Base-by-base conservation (phyloP, 2,329 filamentous ascomycete species). In the Lachnellula hyalina region DNA sequence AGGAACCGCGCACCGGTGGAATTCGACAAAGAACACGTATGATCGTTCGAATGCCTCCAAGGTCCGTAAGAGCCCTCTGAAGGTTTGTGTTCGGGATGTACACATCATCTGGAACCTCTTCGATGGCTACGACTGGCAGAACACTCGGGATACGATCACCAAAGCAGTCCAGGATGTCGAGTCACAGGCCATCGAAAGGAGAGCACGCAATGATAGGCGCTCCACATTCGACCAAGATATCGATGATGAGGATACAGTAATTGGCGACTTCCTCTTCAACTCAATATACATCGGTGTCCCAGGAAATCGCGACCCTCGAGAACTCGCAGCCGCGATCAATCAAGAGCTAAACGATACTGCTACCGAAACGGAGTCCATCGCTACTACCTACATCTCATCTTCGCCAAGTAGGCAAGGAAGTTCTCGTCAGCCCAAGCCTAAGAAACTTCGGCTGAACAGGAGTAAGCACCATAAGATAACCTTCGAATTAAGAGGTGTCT, bases 51-150 rank as follows among this genome's bases (percentile, higher is more conserved):
- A 87, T 44, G 77, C 82, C 49, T 70, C 74, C 9, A 83, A 86
- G 58, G 75, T 85, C 8, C 77, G 78, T 40, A 78, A 77, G 51
- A 89, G 86, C 58, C 90, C 93, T 5, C 73, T 99, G 14, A 85
- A 84, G 60, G 77, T 96, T 2, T 84, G 84, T 5, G 80, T 97
- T 15, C 85, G 89, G 25, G 90, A 96, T 67, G 86, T 96, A 11
- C 90, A 97, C 68, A 76, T 96, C 50, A 96, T 97, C 56, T 99
- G 94, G 94, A 96, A 99, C 67, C 76, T 99, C 1, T 96, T 94
- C 70, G 94, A 99, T 74, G 94, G 94, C 1, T 99, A 96, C 68
- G 95, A 99, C 71, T 99, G 95, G 95, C 82, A 86, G 63, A 81
- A 83, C 44, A 99, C 95, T 0, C 82, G 93, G 44, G 87, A 94